Base-by-base conservation (phyloP, 1,284 basidiomycete genomes). In the Cutaneotrichosporon cyanovorans region DNA sequence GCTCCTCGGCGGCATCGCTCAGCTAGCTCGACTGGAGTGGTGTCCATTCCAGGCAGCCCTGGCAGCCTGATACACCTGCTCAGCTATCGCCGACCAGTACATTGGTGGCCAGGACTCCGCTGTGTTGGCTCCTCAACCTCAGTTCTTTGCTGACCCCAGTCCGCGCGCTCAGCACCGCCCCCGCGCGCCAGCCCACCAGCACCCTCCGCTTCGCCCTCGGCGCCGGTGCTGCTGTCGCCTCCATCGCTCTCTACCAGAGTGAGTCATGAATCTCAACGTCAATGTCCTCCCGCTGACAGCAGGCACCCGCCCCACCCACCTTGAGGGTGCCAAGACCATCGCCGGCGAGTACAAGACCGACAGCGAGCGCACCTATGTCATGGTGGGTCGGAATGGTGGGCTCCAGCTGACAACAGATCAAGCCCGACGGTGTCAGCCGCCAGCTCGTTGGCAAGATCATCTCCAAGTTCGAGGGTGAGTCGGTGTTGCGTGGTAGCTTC, bases 301-400 rank as follows among this genome's bases (percentile, higher is more conserved):
- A 62, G 58, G 44, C 39, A 40, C 45, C 41, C 50, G 57, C 41
- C 40, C 50, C 14, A 39, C 57, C 33, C 41, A 57, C 43, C 65
- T 73, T 46, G 73, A 73, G 51, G 71, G 69, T 37, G 51, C 65
- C 36, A 66, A 65, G 59, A 73, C 71, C 50, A 72, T 74, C 45
- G 52, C 73, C n/a, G 73, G 73, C 35, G 70, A 72, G 58, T 67
- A 71, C 58, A 66, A 68, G 22, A 75, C 71, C 31, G 59, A 58
- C 34, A 58, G 63, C 30, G 73, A 75, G 62, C 61, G 69, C 45
- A 71, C 70, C 42, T 75, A 73, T 56, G 62, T 75, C 60, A 75
- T 75, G 73, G 71, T 72, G 46, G 61, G 61, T 14, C 16, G 39
- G 16, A 12, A 14, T 34, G 31, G 20, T 19, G 31, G 14, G 16